Percentiles rank a stretch among this genome's conserved stretches.
Conservation (phyloP, 2,329 filamentous ascomycete genomes). For the Colletotrichum gloeosporioides region DNA sequence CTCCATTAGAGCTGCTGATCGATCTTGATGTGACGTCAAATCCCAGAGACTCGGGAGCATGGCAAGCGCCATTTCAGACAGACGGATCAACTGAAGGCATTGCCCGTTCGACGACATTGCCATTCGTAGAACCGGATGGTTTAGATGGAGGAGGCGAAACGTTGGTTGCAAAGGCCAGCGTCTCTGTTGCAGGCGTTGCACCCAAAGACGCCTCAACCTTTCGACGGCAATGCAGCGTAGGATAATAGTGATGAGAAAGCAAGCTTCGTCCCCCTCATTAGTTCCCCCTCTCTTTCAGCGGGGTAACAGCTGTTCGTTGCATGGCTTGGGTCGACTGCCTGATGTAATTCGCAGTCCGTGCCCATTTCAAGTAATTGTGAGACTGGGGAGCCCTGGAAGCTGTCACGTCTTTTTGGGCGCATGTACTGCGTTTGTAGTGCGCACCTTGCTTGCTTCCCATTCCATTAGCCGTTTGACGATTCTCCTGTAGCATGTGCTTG, state of each 20-base stretch:
- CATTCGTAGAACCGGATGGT: not conserved
- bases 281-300: not conserved
- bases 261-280: not conserved
- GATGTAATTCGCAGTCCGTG: not conserved
- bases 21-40: constrained; percentile 7
- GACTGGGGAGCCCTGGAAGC: not conserved
- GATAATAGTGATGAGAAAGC: not conserved
- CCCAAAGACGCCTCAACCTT: not conserved
- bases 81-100: not conserved
- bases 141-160: not conserved
- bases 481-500: not conserved
- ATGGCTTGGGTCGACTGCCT: not conserved
- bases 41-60: not conserved
- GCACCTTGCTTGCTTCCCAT: not conserved
- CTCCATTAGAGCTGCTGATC: not conserved
- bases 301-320: not conserved
- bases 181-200: not conserved
- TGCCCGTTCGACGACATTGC: not conserved
- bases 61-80: not conserved
- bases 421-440: not conserved
- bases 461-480: not conserved
- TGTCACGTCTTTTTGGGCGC: not conserved
- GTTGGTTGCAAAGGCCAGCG: not conserved
- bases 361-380: not conserved
- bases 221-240: not conserved